phyloP scores from a whole-genome alignment of 768 basidiomycete species.

The Boletus rubescentipes region DNA sequence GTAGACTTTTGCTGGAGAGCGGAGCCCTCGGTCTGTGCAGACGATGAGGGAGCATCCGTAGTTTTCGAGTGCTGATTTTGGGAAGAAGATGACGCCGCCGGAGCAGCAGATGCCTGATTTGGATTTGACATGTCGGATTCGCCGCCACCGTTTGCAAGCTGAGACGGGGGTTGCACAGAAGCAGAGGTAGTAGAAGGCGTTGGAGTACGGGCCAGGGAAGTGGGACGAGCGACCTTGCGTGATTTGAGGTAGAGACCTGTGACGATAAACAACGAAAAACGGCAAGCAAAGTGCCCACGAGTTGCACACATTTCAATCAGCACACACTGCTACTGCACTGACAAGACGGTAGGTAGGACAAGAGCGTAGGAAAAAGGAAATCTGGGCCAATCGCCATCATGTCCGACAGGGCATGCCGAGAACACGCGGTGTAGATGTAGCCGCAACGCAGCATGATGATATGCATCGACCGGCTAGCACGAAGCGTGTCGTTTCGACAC shows the following conservation, averaged over 20 bases:
- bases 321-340: conserved; percentile 36
- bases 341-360: conserved; percentile 33
- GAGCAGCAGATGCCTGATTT: conserved; percentile 36
- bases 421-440: conserved; percentile 35
- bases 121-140: conserved; percentile 38
- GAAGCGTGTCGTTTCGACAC: conserved; percentile 26
- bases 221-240: conserved; percentile 71
- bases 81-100: conserved; percentile 25
- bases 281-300: conserved; percentile 36
- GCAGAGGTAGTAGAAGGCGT: conserved; percentile 34
- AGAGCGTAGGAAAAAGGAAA: conserved; percentile 33
- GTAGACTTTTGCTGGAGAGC: conserved; percentile 28
- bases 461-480: conserved; percentile 32
- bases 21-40: conserved; percentile 27
- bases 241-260: conserved; percentile 85
- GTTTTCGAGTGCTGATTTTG: conserved; percentile 34
- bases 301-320: conserved; percentile 42
- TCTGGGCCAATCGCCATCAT: conserved; percentile 36
- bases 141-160: conserved; percentile 33
- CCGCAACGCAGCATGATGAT: conserved; percentile 34
- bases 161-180: conserved; percentile 32
- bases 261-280: conserved; percentile 34
- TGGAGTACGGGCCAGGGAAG: conserved; percentile 49
- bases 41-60: conserved; percentile 28
- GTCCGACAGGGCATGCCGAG: conserved; percentile 33